Evolutionary conservation across 805 yeast species (phyloP).

Genomic region (Nematodospora valgi): DNA sequence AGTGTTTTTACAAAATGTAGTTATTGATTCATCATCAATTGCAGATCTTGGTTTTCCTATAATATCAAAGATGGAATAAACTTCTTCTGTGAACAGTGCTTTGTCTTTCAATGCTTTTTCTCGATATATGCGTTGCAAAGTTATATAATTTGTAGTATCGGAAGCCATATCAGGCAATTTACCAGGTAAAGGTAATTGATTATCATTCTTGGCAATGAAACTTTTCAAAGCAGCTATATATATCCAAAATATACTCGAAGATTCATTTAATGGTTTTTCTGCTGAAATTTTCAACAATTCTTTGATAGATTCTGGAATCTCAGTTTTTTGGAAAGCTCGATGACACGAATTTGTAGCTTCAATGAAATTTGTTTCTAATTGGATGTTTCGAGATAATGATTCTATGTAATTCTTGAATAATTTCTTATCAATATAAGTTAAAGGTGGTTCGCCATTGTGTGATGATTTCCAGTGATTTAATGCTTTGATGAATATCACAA

Average conservation of each 20-base stretch:
- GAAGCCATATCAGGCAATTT: conserved; percentile 87
- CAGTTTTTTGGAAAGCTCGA: conserved; percentile 35
- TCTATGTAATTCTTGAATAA: conserved; percentile 36
- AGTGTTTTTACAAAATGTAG: conserved; percentile 61
- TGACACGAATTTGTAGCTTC: conserved; percentile 36
- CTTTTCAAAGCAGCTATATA: conserved; percentile 49
- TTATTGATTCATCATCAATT: conserved; percentile 33
- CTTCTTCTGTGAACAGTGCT: conserved; percentile 31
- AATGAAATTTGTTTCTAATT: conserved; percentile 46
- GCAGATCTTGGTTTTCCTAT: conserved; percentile 26
- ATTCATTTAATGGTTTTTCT: conserved; percentile 10
- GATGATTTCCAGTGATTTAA: conserved; percentile 38
- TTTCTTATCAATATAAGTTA: conserved; percentile 36
- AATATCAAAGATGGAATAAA: conserved; percentile 20
- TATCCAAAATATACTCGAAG: conserved; percentile 56
- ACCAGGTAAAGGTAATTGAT: conserved; percentile 68
- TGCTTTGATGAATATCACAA: conserved; percentile 57
- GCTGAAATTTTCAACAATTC: conserved; percentile 19
- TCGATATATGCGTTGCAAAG: conserved; percentile 55
- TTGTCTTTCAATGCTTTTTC: conserved; percentile 53
- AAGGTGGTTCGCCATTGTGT: conserved; percentile 27
- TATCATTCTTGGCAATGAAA: conserved; percentile 39
- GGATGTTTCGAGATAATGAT: conserved; percentile 42
- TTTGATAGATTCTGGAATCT: conserved; percentile 26
- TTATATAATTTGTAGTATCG: conserved; percentile 58